Base-by-base conservation (phyloP, 129 eudicot species). In the Tagetes patula region DNA sequence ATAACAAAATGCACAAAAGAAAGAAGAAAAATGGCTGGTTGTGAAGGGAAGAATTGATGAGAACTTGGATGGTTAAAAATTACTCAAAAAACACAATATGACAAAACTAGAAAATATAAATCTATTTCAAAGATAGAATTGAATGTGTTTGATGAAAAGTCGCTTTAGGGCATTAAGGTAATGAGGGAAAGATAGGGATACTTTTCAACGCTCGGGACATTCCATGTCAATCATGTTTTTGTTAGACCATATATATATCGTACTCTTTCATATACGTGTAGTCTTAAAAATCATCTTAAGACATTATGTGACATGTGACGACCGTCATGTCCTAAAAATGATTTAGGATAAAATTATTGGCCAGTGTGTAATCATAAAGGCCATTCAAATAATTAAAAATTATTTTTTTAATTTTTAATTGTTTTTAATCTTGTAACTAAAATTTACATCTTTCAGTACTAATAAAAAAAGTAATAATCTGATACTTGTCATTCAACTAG, bases 121-220 rank as follows among this genome's bases (percentile, higher is more conserved):
- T 36, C 67, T 30, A 27, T 59, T 59, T 59, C 14, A 32, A 59
- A 59, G 65, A 59, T 10, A 59, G 20, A 6, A 54, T 3, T 40
- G 7, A 39, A 6, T 33, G 8, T 2, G 42, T 61, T 61, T 61
- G 10, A 36, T 61, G 67, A 36, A 61, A 61, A 36, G 67, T 61
- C 14, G 67, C 67, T 61, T 61, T 61, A 47, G 52, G 52, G 52
- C 11, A 47, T 47, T 47, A 37, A 61, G 67, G 41, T 32, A 55
- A 55, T 59, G 41, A 59, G 11, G 52, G 8, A 61, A 13, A 61
- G 67, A 36, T 11, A 61, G 42, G 45, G 37, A 36, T 36, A 30
- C 45, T 61, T 61, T 60, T 36, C 67, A 61, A 61, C 67, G 45
- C 67, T 36, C 67, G 27, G 27, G 27, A 20, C 67, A 20, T 61